phyloP scores from a whole-genome alignment of 2,329 filamentous ascomycete species.

The Talaromyces marneffei region DNA sequence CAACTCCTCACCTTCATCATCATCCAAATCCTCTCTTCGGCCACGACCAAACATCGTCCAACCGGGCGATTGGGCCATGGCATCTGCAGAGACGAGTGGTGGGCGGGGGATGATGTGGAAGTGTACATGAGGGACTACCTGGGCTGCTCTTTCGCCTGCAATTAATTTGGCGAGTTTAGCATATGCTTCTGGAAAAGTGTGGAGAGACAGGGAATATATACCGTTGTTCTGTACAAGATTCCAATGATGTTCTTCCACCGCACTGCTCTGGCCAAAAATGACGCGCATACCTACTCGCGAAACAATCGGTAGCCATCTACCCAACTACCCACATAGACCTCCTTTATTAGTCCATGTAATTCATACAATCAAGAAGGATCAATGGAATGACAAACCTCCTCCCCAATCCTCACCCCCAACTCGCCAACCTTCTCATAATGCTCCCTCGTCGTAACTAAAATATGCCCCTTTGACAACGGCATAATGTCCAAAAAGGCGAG shows the following conservation, averaged over 20 bases:
- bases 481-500: slow-evolving; percentile 91
- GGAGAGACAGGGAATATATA: slow-evolving; percentile 20
- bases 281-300: slow-evolving; percentile 64
- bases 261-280: slow-evolving; percentile 52
- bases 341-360: not conserved
- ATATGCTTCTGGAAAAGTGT: slow-evolving; percentile 6
- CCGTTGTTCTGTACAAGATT: slow-evolving; percentile 97
- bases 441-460: slow-evolving; percentile 70
- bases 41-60: slow-evolving; percentile 46
- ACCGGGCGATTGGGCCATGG: slow-evolving; percentile 20
- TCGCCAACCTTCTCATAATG: slow-evolving; percentile 76
- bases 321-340: slow-evolving; percentile 27
- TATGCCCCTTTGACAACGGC: slow-evolving; percentile 75
- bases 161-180: not conserved
- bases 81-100: slow-evolving; percentile 21
- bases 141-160: slow-evolving; percentile 72
- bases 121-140: slow-evolving; percentile 89
- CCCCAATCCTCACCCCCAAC: slow-evolving; percentile 57
- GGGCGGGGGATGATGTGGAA: slow-evolving; percentile 91
- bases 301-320: slow-evolving; percentile 43
- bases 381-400: slow-evolving; percentile 54
- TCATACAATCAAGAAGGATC: not conserved
- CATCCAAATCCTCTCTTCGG: slow-evolving; percentile 42
- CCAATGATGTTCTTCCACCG: slow-evolving; percentile 59
- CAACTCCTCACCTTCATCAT: slow-evolving; percentile 39